Evolutionary conservation across 2,329 filamentous ascomycete genomes (phyloP), one percentile per base, ranked within the genome.

Genomic region (Xylariaceae sp.): DNA sequence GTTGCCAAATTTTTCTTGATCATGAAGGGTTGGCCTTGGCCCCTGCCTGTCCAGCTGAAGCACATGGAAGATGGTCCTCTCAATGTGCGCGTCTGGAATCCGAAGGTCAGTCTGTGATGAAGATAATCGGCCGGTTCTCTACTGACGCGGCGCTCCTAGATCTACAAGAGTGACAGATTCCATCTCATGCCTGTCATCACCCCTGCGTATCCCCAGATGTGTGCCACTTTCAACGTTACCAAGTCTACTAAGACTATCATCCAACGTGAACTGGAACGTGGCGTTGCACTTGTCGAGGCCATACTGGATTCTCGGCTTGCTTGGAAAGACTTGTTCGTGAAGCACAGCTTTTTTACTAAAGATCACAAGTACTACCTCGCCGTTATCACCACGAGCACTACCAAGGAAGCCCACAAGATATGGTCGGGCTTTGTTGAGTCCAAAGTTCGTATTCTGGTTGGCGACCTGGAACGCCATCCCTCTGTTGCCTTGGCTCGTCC

Each of bases 171-270:
- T 57, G 94, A 97, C 73, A 84, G 84, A 49, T 89, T 86, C 66
- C 93, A 97, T 74, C 79, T 97, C 55, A 99, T 99, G 94, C 94
- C 94, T 34, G 90, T 99, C 74, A 97, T 99, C 70, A 99, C 94
- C 1, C 94, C 94, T 1, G 92, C 94, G 0, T 97, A 97, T 72
- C 94, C 94, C 2, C 95, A 92, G 53, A 97, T 97, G 92, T 97
- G 94, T 73, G 88, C 94, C 1, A 97, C 94, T 0, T 94, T 96
- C 78, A 97, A 96, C 70, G 88, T 99, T 62, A 92, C 89, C 2
- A 80, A 84, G 65, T 97, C 93, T 0, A 95, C 92, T 1, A 90
- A 92, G 78, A 79, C 83, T 5, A 85, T 97, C 53, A 92, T 99
- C 70, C 84, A 91, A 65, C 82, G 87, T 51, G 94, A 99, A 72